Evolutionary conservation across 2,329 filamentous ascomycete genomes (phyloP), one percentile per base, ranked within the genome.

Genomic region (Phyllosticta capitalensis): DNA sequence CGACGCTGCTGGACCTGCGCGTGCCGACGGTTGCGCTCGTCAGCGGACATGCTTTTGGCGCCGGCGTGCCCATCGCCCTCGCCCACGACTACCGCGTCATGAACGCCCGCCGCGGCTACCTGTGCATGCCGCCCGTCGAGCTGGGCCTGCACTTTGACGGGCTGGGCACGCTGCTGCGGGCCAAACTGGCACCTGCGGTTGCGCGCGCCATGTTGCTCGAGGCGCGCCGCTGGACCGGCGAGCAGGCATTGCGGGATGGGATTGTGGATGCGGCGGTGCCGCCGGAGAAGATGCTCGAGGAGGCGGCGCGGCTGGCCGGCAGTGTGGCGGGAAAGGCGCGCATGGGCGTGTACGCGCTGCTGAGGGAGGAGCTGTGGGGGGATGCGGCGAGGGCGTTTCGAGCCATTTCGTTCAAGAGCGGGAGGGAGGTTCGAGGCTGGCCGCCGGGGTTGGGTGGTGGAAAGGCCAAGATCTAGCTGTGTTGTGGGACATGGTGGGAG

Each of bases 201-300:
- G 79, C 80, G 14, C 69, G 79, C 4, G 81, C 80, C 65, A 82
- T 83, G 79, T 67, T 83, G 28, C 71, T 82, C 3, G 80, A 83
- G 65, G 81, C 79, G 19, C 77, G 83, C 60, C 72, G 69, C 48
- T 83, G 79, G 79, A 83, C 80, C 0, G 79, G 78, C 0, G 72
- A 76, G 61, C 74, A 79, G 61, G 80, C 80, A 2, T 61, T 79
- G 5, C 67, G 72, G 61, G 80, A 82, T 66, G 80, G 80, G 0
- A 78, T 83, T 60, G 80, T 83, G 4, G 80, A 83, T 68, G 75
- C 72, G 52, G 67, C 82, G 61, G 78, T 76, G 2, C 70, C 75
- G 59, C 79, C 79, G 5, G 76, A 74, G 48, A 21, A 3, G 12
- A 26, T 60, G 58, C 17, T 48, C 1, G 28, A 28, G 19, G 63